Evolutionary conservation across 2,329 filamentous ascomycete species (phyloP).

Genomic region (Aotearoamyces nothofagi): DNA sequence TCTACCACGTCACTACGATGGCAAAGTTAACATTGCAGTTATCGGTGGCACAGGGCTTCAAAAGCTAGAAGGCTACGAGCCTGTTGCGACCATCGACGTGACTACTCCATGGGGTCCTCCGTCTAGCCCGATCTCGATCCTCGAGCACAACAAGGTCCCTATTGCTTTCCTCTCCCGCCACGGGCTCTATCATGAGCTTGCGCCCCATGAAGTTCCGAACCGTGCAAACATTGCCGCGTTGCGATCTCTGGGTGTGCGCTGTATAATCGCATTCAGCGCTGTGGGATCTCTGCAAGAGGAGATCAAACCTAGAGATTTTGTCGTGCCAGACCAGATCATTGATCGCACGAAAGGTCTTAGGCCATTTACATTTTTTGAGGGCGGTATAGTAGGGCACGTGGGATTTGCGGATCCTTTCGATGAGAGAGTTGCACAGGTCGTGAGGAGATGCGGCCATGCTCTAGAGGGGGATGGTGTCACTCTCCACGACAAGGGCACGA

Average conservation of each 20-base stretch:
- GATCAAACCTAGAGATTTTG: slow-evolving; percentile 92
- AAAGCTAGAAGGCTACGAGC: slow-evolving; percentile 73
- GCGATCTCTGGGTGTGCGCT: slow-evolving; percentile 74
- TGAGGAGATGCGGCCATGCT: slow-evolving; percentile 26
- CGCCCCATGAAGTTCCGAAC: slow-evolving; percentile 87
- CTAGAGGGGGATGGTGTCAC: slow-evolving; percentile 74
- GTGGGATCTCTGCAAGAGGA: slow-evolving; percentile 86
- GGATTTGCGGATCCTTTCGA: slow-evolving; percentile 96
- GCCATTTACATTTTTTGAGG: slow-evolving; percentile 91
- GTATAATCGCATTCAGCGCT: slow-evolving; percentile 86
- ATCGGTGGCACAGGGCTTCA: slow-evolving; percentile 89
- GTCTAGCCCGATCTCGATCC: slow-evolving; percentile 63
- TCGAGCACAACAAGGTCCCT: slow-evolving; percentile 68
- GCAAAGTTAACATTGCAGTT: slow-evolving; percentile 77
- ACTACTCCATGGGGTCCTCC: slow-evolving; percentile 81
- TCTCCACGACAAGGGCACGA: slow-evolving; percentile 68
- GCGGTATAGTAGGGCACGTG: slow-evolving; percentile 83
- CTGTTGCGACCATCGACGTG: slow-evolving; percentile 63
- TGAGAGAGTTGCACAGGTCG: slow-evolving; percentile 45
- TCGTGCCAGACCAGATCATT: slow-evolving; percentile 91
- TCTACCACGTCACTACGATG: too few species aligned
- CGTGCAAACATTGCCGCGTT: slow-evolving; percentile 98
- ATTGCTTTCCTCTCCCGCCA: slow-evolving; percentile 93
- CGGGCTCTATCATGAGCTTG: slow-evolving; percentile 73
- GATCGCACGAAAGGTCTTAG: slow-evolving; percentile 51